phyloP scores from a whole-genome alignment of 176 grass and related monocot species.

The Oryza meyeriana region DNA sequence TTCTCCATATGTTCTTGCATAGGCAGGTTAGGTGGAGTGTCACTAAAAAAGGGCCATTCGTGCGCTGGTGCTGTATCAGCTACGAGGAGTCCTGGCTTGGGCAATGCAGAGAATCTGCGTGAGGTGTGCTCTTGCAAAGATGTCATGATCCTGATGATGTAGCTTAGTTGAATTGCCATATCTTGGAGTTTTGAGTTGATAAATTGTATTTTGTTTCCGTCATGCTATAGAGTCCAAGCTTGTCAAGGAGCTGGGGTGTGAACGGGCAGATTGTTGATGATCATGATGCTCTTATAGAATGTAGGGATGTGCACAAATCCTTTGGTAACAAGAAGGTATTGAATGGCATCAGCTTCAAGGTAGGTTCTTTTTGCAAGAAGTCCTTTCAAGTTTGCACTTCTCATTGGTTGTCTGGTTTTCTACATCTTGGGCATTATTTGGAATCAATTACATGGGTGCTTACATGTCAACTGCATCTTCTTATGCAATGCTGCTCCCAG shows the following conservation, averaged over 20 bases:
- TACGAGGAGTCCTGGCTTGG: slow-evolving; percentile 43
- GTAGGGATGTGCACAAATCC: slow-evolving; percentile 88
- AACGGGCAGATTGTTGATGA: slow-evolving; percentile 36
- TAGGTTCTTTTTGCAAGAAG: slow-evolving; percentile 25
- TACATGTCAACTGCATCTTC: slow-evolving; percentile 3
- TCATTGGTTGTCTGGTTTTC: not conserved
- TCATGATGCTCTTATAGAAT: slow-evolving; percentile 77
- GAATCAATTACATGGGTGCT: not conserved
- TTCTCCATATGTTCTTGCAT: slow-evolving; percentile 29
- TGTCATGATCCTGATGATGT: not conserved
- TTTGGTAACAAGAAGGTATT: slow-evolving; percentile 91
- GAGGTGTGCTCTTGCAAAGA: slow-evolving; percentile 36
- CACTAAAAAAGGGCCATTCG: slow-evolving; percentile 5
- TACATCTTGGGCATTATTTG: not conserved
- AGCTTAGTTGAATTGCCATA: slow-evolving; percentile 6
- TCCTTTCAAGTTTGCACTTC: slow-evolving; percentile 6
- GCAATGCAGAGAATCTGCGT: slow-evolving; percentile 34
- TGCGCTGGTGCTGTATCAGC: slow-evolving; percentile 20
- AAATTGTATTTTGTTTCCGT: not conserved
- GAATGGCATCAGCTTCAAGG: slow-evolving; percentile 89
- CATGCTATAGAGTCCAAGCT: slow-evolving; percentile 49
- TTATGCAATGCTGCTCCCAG: not conserved
- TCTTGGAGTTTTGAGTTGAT: not conserved
- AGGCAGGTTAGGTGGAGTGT: slow-evolving; percentile 35
- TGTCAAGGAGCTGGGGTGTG: slow-evolving; percentile 44